Conservation (phyloP, 352 stramenopile genomes). For the Phytophthora quininea region DNA sequence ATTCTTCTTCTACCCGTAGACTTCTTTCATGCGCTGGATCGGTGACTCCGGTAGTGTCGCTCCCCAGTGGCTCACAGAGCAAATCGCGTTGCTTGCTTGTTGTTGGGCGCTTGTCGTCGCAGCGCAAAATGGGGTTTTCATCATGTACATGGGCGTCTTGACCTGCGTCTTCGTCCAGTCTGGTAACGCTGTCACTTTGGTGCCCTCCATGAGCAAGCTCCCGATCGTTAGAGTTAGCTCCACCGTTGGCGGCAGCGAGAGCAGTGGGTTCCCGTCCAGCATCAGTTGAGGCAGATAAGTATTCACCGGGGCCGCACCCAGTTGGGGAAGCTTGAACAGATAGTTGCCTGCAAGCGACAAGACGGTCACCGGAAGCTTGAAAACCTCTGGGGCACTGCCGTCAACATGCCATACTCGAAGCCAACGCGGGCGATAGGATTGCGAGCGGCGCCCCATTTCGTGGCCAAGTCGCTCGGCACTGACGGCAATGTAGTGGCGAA, state of each 20-base stretch:
- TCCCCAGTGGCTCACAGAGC: conserved; percentile 20
- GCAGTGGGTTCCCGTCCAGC: conserved; percentile 24
- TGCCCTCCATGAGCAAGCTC: conserved; percentile 28
- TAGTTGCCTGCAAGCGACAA: conserved; percentile 30
- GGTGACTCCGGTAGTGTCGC: conserved; percentile 11
- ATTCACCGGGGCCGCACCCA: conserved; percentile 9
- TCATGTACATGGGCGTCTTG: conserved; percentile 24
- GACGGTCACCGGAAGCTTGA: conserved; percentile 21
- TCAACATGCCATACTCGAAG: conserved; percentile 32
- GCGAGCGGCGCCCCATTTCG: conserved; percentile 22
- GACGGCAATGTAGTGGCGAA: conserved; percentile 20
- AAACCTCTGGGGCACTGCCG: conserved; percentile 19
- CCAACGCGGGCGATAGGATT: conserved; percentile 17
- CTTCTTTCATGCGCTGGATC: conserved; percentile 14
- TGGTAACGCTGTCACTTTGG: conserved; percentile 14
- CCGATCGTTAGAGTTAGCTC: conserved; percentile 29
- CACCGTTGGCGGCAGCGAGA: conserved; percentile 12
- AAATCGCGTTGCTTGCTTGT: conserved; percentile 19
- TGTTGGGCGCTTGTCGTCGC: conserved; percentile 13
- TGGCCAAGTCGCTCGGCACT: conserved; percentile 20
- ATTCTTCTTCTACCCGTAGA: conserved; percentile 15
- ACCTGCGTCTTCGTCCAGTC: conserved; percentile 28
- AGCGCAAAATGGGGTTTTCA: conserved; percentile 22
- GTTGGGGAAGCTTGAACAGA: conserved; percentile 13
- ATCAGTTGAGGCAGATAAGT: conserved; percentile 22